Percentiles rank a stretch among this genome's conserved stretches.
phyloP scores from a whole-genome alignment of 2,329 filamentous ascomycete species.

The Lachnellula subtilissima region DNA sequence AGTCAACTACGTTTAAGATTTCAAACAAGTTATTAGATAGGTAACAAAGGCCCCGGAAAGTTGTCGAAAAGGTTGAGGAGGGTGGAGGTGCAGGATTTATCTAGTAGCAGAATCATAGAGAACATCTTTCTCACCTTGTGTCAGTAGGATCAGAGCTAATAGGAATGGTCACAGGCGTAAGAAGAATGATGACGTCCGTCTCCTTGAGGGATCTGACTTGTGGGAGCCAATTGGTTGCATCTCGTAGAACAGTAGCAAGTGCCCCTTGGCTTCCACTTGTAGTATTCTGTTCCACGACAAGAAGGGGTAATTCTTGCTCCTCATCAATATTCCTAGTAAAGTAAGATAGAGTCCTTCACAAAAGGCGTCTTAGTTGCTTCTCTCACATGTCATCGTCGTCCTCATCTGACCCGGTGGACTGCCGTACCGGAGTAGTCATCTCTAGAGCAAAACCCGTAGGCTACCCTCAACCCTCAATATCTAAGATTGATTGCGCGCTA shows the following conservation, averaged over 20 bases:
- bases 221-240: slow-evolving; percentile 41
- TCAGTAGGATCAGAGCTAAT: slow-evolving; percentile 38
- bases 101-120: too few species aligned
- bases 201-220: slow-evolving; percentile 42
- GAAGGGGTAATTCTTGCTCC: not conserved
- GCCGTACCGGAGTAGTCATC: slow-evolving; percentile 15
- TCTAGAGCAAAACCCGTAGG: not conserved
- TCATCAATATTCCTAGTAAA: slow-evolving; percentile 15
- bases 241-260: slow-evolving; percentile 21
- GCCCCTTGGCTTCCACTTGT: not conserved
- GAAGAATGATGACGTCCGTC: slow-evolving; percentile 53
- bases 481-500: not conserved
- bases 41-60: too few species aligned
- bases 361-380: not conserved
- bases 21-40: too few species aligned
- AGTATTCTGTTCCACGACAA: not conserved
- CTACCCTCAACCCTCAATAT: not conserved
- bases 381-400: slow-evolving; percentile 21
- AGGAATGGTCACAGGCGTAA: slow-evolving; percentile 53
- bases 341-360: not conserved
- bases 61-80: too few species aligned
- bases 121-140: slow-evolving; percentile 15
- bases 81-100: too few species aligned
- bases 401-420: slow-evolving; percentile 6
- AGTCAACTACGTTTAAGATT: not conserved